These are phyloP conservation scores for Apophysomyces elegans DNA, from an alignment of 371 early-diverging fungal genomes.

Conservation along the genomic window DNA sequence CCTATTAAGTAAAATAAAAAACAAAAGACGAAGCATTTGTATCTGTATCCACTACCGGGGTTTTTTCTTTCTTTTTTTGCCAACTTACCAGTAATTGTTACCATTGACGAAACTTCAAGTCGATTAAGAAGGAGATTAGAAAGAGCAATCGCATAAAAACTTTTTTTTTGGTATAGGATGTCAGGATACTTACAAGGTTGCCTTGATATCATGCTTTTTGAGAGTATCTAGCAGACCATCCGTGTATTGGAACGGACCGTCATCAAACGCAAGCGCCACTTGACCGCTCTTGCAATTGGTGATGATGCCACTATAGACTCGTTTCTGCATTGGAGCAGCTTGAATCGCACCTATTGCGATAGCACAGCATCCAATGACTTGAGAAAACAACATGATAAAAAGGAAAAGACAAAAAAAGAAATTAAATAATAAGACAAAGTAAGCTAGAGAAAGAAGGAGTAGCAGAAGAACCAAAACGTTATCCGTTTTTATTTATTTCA, in stretches of 20 bases:
- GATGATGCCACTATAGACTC: neutral
- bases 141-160: no score
- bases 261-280: conserved; percentile 63
- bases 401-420: neutral
- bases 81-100: conserved; percentile 12
- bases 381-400: neutral
- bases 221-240: conserved; percentile 53
- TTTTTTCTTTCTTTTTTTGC: neutral
- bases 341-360: neutral
- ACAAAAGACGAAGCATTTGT: neutral
- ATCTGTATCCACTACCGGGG: neutral
- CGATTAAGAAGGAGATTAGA: neutral
- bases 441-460: neutral
- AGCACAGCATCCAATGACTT: neutral
- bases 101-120: neutral
- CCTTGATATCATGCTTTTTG: conserved; percentile 42
- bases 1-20: neutral
- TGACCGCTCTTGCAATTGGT: conserved; percentile 14
- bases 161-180: no score
- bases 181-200: conserved; percentile 55
- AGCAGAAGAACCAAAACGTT: no score
- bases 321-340: neutral
- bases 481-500: no score
- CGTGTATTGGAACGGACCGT: conserved; percentile 61
- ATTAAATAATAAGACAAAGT: neutral